Base-by-base conservation (phyloP, 495 filamentous ascomycete genomes). In the Aspergillus hancockii region DNA sequence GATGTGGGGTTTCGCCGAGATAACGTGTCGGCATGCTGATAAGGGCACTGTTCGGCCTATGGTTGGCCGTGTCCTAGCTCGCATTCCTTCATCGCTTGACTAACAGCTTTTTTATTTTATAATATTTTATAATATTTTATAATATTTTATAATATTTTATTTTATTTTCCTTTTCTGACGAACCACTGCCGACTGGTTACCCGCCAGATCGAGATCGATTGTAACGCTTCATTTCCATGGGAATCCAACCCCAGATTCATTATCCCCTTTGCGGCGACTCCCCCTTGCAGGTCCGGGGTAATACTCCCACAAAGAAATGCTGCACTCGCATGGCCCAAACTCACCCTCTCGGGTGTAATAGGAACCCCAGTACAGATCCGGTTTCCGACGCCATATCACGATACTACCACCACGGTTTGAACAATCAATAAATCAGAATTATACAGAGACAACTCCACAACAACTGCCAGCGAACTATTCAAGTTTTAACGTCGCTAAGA, bases 11-110 rank as follows among this genome's bases (percentile, higher is more conserved):
- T 34, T 31, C 18, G 46, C 46, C 46, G 55, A 64, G 56, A 60
- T 62, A 64, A 62, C 54, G 25, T 28, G 32, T 49, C 45, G 54
- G 54, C 22, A 28, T 10, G n/a, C 58, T 62, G 64, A 67, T 67
- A 67, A 63, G 64, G 8, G 25, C 34, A 22, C 3, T 30, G 50
- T 12, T 49, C 50, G 59, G 49, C 59, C 59, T 62, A 62, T 62
- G 46, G 54, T 60, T 55, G 50, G 56, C 56, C 40, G 25, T 30
- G 40, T 31, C 36, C 3, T 41, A 41, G 14, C 10, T 16, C 7
- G 38, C 52, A 22, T 55, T 52, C 34, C 43, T 58, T 59, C 55
- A 55, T 63, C 28, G 30, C 13, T 22, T 65, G 52, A 62, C 63
- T 62, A 52, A 65, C 56, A 58, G 28, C 49, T 59, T 57, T 51